Evolutionary conservation across 2,329 filamentous ascomycete species (phyloP), one percentile per base, ranked within the genome.

Genomic region (Penicillium frequentans): DNA sequence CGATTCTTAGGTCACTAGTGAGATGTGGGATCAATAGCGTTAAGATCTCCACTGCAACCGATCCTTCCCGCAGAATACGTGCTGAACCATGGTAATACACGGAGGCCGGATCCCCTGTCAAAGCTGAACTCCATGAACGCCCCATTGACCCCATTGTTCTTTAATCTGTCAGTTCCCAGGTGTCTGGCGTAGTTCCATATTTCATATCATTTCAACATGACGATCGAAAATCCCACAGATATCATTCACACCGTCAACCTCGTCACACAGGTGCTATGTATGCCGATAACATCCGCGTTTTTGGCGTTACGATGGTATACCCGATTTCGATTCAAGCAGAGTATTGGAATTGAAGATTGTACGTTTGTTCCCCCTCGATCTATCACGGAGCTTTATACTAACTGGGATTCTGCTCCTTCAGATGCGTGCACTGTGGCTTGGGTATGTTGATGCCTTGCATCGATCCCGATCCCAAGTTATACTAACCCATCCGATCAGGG

Each of bases 211-310:
- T 35, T 24, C 59, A 66, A 52, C 35, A 67, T 70, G 68, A 48
- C 60, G 7, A 55, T 62, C 33, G 54, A 54, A 9, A 50, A 69
- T 37, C 68, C 68, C 7, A 54, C 58, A 14, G 70, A 73, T 66
- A 62, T 61, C 19, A 53, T 73, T 16, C 52, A 66, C 47, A 75
- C 67, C 0, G 54, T 75, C 45, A 74, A 71, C 55, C 52, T 74
- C 2, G 66, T 73, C 27, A 75, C 72, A 16, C 72, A 77, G 63
- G 64, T 60, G 42, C 62, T 75, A 13, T 75, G 71, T 55, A 70
- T 76, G 43, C 67, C 68, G 1, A 67, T 74, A n/a, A 64, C 70
- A 19, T 66, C 69, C 11, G 19, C 69, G 1, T 70, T 76, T 27
- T 63, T 76, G 11, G 54, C 49, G 1, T 49, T 74, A 35, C 70